Percentiles rank a stretch among this genome's conserved stretches.
Conservation (phyloP, 2,329 filamentous ascomycete species). For the Rutstroemia sp. region DNA sequence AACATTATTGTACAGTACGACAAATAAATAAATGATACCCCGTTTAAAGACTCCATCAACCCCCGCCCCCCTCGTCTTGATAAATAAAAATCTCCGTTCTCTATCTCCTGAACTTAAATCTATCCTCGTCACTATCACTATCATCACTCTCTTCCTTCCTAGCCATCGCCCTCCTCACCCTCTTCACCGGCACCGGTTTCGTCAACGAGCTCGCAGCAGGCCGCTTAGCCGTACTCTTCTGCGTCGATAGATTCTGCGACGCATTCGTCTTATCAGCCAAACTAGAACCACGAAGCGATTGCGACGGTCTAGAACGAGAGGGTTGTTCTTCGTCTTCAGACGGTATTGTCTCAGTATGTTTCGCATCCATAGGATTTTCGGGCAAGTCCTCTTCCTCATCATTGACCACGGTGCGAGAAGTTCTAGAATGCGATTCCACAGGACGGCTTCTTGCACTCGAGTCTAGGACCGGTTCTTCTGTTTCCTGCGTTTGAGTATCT, state of each 20-base stretch:
- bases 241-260: conserved; percentile 5
- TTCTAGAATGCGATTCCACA: neutral
- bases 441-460: neutral
- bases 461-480: neutral
- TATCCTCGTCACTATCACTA: conserved; percentile 26
- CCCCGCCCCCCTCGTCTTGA: neutral
- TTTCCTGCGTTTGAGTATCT: conserved; percentile 6
- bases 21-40: neutral
- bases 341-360: neutral
- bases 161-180: conserved; percentile 12
- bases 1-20: neutral
- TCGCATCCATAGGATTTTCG: neutral
- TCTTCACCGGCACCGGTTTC: conserved; percentile 24
- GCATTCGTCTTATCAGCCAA: conserved; percentile 12
- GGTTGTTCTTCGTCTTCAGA: neutral
- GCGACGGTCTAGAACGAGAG: conserved; percentile 1
- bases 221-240: conserved; percentile 15
- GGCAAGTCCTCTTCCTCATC: neutral
- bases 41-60: neutral
- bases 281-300: conserved; percentile 3
- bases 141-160: conserved; percentile 21
- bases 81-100: neutral
- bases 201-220: conserved; percentile 16
- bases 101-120: conserved; percentile 14
- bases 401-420: neutral